phyloP scores from a whole-genome alignment of 148 eudicot genomes.

The Pharnaceum exiguum region DNA sequence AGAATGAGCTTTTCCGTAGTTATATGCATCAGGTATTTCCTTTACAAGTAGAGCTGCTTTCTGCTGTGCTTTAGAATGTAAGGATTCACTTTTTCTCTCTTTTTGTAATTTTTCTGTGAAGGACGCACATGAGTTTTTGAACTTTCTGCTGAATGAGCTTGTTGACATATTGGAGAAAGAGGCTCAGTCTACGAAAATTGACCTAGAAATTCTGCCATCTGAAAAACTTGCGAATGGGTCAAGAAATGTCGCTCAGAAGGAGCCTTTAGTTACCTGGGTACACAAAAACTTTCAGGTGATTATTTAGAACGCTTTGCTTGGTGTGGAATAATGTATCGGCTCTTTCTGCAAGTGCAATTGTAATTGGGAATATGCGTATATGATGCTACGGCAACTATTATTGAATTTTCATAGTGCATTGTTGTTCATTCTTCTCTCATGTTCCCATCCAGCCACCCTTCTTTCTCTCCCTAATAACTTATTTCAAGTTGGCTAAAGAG shows the following conservation, averaged over 20 bases:
- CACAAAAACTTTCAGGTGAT: slow-evolving; percentile 81
- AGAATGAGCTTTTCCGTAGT: slow-evolving; percentile 64
- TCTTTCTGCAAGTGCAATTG: neutral
- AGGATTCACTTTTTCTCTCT: slow-evolving; percentile 1
- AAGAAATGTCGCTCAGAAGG: slow-evolving; percentile 39
- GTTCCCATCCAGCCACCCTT: neutral
- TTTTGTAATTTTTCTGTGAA: slow-evolving; percentile 21
- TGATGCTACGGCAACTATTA: neutral
- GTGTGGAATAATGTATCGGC: neutral
- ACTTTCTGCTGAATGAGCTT: slow-evolving; percentile 80
- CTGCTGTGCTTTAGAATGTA: neutral
- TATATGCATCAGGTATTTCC: slow-evolving; percentile 63
- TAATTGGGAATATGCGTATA: neutral
- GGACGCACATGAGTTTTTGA: slow-evolving; percentile 96
- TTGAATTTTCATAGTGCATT: neutral
- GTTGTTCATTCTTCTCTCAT: neutral
- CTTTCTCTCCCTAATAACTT: neutral
- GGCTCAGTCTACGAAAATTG: slow-evolving; percentile 40
- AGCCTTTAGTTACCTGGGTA: slow-evolving; percentile 75
- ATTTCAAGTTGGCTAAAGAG: slow-evolving; percentile 3
- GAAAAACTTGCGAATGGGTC: slow-evolving; percentile 54
- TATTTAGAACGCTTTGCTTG: neutral
- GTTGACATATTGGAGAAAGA: slow-evolving; percentile 93
- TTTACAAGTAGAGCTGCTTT: neutral
- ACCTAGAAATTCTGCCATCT: slow-evolving; percentile 36